Conservation (phyloP, 2,329 filamentous ascomycete genomes). For the Fusarium pseudoanthophilum region DNA sequence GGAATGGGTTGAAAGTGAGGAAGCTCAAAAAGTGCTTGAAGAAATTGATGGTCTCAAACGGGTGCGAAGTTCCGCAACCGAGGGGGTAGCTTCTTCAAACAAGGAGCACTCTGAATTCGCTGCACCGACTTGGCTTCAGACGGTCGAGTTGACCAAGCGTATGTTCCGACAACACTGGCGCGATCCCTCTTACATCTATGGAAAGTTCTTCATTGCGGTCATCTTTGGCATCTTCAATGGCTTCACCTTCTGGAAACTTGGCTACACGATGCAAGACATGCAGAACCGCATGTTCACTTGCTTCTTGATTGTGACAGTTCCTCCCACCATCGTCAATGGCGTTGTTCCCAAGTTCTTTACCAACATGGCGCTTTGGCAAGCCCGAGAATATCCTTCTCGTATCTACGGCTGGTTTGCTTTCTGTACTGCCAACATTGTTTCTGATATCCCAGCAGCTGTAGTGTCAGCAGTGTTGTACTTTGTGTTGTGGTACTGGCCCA, state of each 20-base stretch:
- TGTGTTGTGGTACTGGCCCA: constrained; percentile 80
- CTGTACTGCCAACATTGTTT: constrained; percentile 76
- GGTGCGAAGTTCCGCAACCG: constrained; percentile 27
- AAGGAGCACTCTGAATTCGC: constrained; percentile 67
- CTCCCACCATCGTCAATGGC: constrained; percentile 77
- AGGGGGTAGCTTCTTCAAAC: constrained; percentile 8
- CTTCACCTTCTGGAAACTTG: constrained; percentile 80
- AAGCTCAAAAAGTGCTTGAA: constrained; percentile 66
- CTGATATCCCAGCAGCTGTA: constrained; percentile 77
- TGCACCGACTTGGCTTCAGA: constrained; percentile 71
- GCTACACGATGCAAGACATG: constrained; percentile 73
- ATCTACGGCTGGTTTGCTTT: constrained; percentile 85
- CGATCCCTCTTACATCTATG: constrained; percentile 79
- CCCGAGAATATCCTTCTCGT: constrained; percentile 76
- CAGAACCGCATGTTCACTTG: constrained; percentile 81
- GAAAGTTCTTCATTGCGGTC: constrained; percentile 77
- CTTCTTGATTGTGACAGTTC: constrained; percentile 71
- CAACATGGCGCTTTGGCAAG: constrained; percentile 78
- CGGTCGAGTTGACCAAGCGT: constrained; percentile 72
- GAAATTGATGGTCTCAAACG: constrained; percentile 64
- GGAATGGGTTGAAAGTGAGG: constrained; percentile 74
- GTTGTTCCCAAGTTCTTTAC: constrained; percentile 82
- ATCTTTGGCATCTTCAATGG: constrained; percentile 82
- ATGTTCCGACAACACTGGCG: constrained; percentile 81
- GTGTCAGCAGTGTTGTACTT: constrained; percentile 75